Evolutionary conservation across 371 early-diverging fungal species (phyloP).

Genomic region (Mortierella sp.): DNA sequence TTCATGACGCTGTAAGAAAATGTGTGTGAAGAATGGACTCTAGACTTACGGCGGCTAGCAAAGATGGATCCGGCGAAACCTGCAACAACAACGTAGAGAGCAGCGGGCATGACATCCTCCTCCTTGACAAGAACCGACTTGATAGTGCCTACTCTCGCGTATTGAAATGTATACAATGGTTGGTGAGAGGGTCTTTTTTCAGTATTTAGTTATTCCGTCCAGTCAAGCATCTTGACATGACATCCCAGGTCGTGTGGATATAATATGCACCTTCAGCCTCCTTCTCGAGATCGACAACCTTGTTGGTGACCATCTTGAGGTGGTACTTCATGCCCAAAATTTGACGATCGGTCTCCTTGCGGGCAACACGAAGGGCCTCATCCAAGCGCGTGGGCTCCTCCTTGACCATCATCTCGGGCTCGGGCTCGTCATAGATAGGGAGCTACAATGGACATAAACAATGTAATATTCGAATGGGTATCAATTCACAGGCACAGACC

Average conservation of each 20-base stretch:
- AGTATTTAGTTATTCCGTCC: not conserved
- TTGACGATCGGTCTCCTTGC: slow-evolving; percentile 57
- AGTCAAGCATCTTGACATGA: not conserved
- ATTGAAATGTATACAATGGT: not conserved
- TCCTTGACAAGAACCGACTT: slow-evolving; percentile 57
- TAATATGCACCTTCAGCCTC: slow-evolving; percentile 46
- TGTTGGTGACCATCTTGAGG: slow-evolving; percentile 54
- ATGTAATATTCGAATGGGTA: not conserved
- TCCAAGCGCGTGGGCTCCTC: slow-evolving; percentile 57
- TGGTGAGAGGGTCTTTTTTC: not conserved
- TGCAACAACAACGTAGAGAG: slow-evolving; percentile 51
- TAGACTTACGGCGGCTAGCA: slow-evolving; percentile 48
- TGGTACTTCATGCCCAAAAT: slow-evolving; percentile 54
- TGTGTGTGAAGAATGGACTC: not conserved
- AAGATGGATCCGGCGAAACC: slow-evolving; percentile 55
- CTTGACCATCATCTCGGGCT: slow-evolving; percentile 56
- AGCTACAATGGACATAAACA: slow-evolving; percentile 14
- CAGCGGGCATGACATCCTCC: slow-evolving; percentile 58
- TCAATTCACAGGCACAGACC: not conserved
- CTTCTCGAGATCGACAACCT: slow-evolving; percentile 57
- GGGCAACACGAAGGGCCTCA: slow-evolving; percentile 47
- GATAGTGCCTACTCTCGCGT: slow-evolving; percentile 32
- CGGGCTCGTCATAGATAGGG: slow-evolving; percentile 52
- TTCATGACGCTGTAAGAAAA: not conserved
- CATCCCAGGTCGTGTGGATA: not conserved